These are phyloP conservation scores for Penicillium daleae DNA, from an alignment of 495 filamentous ascomycete genomes.

Conservation along the genomic window DNA sequence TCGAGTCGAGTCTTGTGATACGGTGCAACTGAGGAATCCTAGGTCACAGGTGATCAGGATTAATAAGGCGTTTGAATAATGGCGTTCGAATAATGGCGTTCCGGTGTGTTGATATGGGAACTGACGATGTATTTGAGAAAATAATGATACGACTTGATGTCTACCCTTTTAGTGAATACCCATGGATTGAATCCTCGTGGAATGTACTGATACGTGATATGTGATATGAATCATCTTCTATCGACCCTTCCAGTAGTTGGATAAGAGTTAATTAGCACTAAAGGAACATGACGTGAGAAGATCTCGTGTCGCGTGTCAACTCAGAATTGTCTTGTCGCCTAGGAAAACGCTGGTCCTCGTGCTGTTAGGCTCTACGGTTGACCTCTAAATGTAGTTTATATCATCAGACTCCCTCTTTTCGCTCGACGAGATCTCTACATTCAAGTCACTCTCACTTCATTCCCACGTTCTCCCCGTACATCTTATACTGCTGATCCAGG, in stretches of 20 bases:
- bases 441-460: not conserved
- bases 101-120: not conserved
- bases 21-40: not conserved
- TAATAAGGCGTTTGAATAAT: not conserved
- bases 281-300: not conserved
- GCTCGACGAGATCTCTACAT: too few species aligned
- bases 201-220: conserved; percentile 3
- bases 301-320: not conserved
- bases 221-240: not conserved
- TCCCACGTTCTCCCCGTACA: not conserved
- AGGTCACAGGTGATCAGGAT: not conserved
- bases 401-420: not conserved
- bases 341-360: too few species aligned
- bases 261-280: not conserved
- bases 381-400: not conserved
- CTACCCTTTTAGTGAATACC: not conserved
- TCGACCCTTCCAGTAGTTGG: not conserved
- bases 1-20: conserved; percentile 7
- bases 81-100: not conserved
- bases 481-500: conserved; percentile 1
- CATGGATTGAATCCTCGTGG: not conserved
- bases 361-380: too few species aligned
- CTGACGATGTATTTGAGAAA: not conserved
- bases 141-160: conserved; percentile 9
- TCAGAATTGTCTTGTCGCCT: too few species aligned